Conservation (phyloP, 176 grass and related monocot genomes). For the Chloris gayana region DNA sequence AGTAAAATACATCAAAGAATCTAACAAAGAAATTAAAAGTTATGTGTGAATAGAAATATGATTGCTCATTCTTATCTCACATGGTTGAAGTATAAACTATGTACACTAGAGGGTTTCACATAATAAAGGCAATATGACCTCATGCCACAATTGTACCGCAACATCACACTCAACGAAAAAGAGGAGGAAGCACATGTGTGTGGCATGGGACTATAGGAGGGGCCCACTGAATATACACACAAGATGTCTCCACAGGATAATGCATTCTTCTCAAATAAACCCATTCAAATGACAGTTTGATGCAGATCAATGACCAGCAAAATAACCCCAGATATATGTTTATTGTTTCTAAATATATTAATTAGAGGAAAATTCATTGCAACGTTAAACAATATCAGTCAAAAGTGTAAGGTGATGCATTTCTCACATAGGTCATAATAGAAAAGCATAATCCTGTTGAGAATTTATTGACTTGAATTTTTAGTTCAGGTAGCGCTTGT, state of each 20-base stretch:
- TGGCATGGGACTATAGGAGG: too few species aligned
- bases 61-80: background rate
- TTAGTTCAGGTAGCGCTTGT: conserved; percentile 8
- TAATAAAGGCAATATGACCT: background rate
- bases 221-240: background rate
- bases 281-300: background rate
- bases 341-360: background rate
- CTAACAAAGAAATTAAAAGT: conserved; percentile 7
- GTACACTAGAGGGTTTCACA: background rate
- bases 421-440: conserved; percentile 4
- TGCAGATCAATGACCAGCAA: background rate
- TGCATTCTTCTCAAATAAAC: background rate
- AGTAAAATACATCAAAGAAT: conserved; percentile 1
- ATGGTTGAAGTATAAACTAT: background rate
- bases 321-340: background rate
- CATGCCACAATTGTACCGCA: background rate
- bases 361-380: background rate
- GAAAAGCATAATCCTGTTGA: conserved; percentile 22
- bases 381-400: background rate
- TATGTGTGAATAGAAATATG: background rate
- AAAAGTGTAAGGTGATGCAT: background rate
- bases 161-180: background rate
- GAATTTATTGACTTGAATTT: conserved; percentile 13
- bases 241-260: background rate
- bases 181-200: background rate